A percentile compares a stretch with the other conserved stretches of the same genome.
phyloP scores from a whole-genome alignment of 2,329 filamentous ascomycete species.

The Didymella lethalis region DNA sequence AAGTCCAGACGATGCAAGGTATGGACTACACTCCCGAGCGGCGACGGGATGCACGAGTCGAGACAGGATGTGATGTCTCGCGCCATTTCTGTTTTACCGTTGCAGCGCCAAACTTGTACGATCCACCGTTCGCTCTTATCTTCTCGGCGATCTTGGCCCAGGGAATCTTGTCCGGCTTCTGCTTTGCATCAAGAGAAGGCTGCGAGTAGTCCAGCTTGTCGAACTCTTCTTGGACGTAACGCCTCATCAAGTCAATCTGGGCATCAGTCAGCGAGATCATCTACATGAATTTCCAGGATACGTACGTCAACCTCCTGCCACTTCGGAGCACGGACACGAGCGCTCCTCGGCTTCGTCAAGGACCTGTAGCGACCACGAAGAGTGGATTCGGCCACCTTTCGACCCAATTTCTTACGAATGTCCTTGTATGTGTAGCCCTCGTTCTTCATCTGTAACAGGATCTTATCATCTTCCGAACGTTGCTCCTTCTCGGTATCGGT shows the following conservation, averaged over 20 bases:
- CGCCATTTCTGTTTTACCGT: slow-evolving; percentile 70
- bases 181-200: slow-evolving; percentile 18
- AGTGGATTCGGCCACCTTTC: slow-evolving; percentile 74
- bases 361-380: slow-evolving; percentile 72
- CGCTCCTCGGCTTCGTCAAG: slow-evolving; percentile 68
- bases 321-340: slow-evolving; percentile 70
- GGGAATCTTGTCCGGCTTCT: slow-evolving; percentile 55
- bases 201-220: slow-evolving; percentile 27
- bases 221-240: slow-evolving; percentile 34
- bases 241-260: slow-evolving; percentile 38
- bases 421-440: slow-evolving; percentile 70
- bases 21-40: background rate
- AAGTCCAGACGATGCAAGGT: background rate
- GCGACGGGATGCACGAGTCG: background rate
- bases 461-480: slow-evolving; percentile 38
- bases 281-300: slow-evolving; percentile 24
- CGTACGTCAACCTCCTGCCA: slow-evolving; percentile 72
- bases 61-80: slow-evolving; percentile 44
- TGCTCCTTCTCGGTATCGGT: slow-evolving; percentile 2
- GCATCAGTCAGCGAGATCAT: slow-evolving; percentile 18
- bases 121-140: slow-evolving; percentile 61
- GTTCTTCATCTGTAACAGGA: slow-evolving; percentile 62
- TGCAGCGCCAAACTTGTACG: slow-evolving; percentile 67
- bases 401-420: slow-evolving; percentile 64
- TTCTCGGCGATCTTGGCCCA: slow-evolving; percentile 67